Evolutionary conservation across 495 filamentous ascomycete genomes (phyloP), one percentile per base, ranked within the genome.

Genomic region (Hypoxylon intermedium): DNA sequence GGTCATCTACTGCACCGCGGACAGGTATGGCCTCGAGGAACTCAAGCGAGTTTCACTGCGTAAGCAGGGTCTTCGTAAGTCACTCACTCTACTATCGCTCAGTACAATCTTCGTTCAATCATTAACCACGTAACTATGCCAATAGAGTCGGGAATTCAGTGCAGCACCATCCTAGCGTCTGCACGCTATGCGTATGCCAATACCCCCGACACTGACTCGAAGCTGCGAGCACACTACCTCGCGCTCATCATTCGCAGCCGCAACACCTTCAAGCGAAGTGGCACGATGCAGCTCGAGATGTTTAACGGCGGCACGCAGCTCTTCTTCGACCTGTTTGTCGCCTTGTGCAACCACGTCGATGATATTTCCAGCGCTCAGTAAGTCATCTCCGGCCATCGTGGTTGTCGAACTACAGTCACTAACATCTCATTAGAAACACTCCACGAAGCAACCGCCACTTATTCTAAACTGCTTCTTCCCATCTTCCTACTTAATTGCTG

Each of bases 281-380:
- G 92, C 58, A 96, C 92, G n/a, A 95, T 96, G 92, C 92, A 96
- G 75, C 83, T 88, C 67, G 92, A 96, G 79, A 96, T 96, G 92
- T 88, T 91, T 72, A 81, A 81, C 62, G 92, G 92, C 16, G 90
- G 90, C 58, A 75, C 77, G 3, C 87, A 87, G 67, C 75, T 96
- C 67, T 95, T 95, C 78, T 96, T 96, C 74, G 92, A 96, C 74
- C 76, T 96, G 55, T 96, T 96, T 74, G 92, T 96, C 34, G 92
- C 92, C 3, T 83, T 96, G 76, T 92, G 89, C 74, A 96, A 96
- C 72, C 91, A 95, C 74, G 90, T 96, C 24, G 85, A 85, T 56
- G 82, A 85, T 58, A 80, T 84, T 61, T 79, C 77, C 15, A 74
- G 66, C 46, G 75, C 73, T 58, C 70, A 74, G 78, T 80, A 70